Evolutionary conservation across 2,329 filamentous ascomycete species (phyloP).

Genomic region (Fusarium brevicatenulatum): DNA sequence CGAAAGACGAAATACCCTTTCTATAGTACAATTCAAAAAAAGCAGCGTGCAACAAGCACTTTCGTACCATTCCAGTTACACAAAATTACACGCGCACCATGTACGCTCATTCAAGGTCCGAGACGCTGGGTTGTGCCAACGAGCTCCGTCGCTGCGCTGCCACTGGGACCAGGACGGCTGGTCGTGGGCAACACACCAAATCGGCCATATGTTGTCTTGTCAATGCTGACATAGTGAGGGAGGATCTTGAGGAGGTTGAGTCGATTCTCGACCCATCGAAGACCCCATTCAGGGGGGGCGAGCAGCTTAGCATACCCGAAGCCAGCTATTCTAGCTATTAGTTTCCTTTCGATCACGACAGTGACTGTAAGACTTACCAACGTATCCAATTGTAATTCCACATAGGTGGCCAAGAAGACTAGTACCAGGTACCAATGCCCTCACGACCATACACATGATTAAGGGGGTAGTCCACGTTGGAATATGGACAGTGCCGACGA

Average conservation of each 20-base stretch:
- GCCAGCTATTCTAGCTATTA: conserved; percentile 66
- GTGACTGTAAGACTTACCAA: conserved; percentile 68
- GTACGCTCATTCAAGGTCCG: conserved; percentile 64
- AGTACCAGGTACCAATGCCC: conserved; percentile 80
- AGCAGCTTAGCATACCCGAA: conserved; percentile 90
- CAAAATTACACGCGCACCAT: conserved; percentile 16
- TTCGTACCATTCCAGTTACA: conserved; percentile 9
- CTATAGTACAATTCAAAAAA: conserved; percentile 37
- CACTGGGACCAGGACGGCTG: conserved; percentile 49
- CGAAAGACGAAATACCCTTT: conserved; percentile 22
- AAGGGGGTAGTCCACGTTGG: conserved; percentile 93
- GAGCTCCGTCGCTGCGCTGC: conserved; percentile 66
- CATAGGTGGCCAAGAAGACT: conserved; percentile 89
- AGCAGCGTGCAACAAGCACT: conserved; percentile 8
- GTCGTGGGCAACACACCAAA: conserved; percentile 85
- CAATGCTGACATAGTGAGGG: conserved; percentile 92
- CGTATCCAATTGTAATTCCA: conserved; percentile 84
- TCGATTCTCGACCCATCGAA: conserved; percentile 89
- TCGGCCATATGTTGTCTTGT: conserved; percentile 94
- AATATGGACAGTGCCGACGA: conserved; percentile 71
- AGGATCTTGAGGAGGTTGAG: conserved; percentile 84
- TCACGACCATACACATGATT: conserved; percentile 77
- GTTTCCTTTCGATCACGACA: neutral
- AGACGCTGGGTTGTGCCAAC: conserved; percentile 72
- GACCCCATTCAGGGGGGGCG: conserved; percentile 85